Percentiles rank a stretch among this genome's conserved stretches.
phyloP scores from a whole-genome alignment of 164 flowering plant species.

The Nymphaea thermarum region DNA sequence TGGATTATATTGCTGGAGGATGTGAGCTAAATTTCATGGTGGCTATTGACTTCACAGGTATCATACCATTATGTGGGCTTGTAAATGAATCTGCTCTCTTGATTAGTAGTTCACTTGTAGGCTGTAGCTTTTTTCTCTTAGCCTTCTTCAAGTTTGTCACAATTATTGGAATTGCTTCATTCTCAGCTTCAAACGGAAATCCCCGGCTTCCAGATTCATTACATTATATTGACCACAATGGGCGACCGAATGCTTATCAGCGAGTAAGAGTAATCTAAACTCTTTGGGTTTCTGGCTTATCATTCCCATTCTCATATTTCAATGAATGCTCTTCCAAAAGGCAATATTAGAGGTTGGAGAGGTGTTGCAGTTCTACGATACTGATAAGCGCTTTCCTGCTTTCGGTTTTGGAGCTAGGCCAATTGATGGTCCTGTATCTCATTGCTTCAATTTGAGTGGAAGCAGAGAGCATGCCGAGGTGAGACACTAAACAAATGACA shows the following conservation, averaged over 20 bases:
- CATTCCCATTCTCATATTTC: too few relatives aligned
- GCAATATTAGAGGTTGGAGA: constrained; percentile 74
- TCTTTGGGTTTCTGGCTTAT: too few relatives aligned
- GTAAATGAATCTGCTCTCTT: not conserved
- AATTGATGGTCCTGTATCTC: constrained; percentile 45
- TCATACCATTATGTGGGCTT: not conserved
- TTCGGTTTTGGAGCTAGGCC: constrained; percentile 95
- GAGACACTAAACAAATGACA: not conserved
- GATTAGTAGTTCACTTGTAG: not conserved
- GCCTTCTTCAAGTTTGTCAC: not conserved
- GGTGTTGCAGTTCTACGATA: constrained; percentile 80
- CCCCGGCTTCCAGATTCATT: constrained; percentile 58
- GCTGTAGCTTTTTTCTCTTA: too few relatives aligned
- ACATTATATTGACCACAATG: constrained; percentile 80
- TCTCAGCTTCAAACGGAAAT: constrained; percentile 82
- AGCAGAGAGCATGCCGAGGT: constrained; percentile 44
- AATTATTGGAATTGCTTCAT: too few relatives aligned
- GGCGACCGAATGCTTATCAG: constrained; percentile 76
- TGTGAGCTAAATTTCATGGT: constrained; percentile 93
- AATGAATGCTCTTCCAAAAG: constrained; percentile 19
- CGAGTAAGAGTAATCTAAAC: constrained; percentile 28
- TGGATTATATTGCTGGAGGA: constrained; percentile 88
- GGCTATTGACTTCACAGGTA: constrained; percentile 96
- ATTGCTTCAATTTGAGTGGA: constrained; percentile 81
- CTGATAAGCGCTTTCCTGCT: constrained; percentile 66